A percentile compares a stretch with the other conserved stretches of the same genome.
phyloP scores from a whole-genome alignment of 2,329 filamentous ascomycete species.

The Trichothecium roseum region DNA sequence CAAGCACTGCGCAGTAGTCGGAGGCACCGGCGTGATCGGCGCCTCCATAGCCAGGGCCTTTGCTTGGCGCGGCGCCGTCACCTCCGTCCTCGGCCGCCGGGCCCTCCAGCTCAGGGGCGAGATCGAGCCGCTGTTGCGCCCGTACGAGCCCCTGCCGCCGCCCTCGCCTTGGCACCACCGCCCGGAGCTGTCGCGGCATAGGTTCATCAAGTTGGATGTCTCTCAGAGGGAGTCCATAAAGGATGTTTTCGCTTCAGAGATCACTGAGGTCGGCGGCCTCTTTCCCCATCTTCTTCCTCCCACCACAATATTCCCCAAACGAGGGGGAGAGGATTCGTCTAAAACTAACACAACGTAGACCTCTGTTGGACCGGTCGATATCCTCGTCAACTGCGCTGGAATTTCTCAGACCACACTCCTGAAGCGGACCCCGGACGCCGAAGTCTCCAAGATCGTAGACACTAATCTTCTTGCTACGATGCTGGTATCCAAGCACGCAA shows the following conservation, averaged over 20 bases:
- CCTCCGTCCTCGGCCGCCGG: constrained; percentile 52
- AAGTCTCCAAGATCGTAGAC: constrained; percentile 48
- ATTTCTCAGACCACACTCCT: constrained; percentile 57
- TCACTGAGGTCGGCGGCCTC: background rate
- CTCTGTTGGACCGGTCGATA: constrained; percentile 28
- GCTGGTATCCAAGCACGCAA: constrained; percentile 43
- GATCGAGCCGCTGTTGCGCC: constrained; percentile 19
- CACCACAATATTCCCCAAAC: no score
- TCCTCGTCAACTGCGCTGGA: constrained; percentile 75
- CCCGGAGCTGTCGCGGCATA: constrained; percentile 11
- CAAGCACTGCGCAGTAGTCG: constrained; percentile 53
- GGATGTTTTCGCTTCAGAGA: constrained; percentile 13
- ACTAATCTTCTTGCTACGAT: constrained; percentile 64
- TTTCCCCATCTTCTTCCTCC: no score
- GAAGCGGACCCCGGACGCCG: constrained; percentile 35
- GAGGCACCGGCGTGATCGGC: constrained; percentile 62
- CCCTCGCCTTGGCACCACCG: background rate
- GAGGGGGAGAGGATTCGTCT: no score
- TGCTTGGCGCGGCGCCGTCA: constrained; percentile 46
- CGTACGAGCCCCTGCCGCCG: constrained; percentile 10
- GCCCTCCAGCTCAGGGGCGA: constrained; percentile 32
- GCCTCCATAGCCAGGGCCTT: constrained; percentile 57
- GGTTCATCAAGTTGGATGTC: constrained; percentile 24
- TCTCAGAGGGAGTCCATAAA: constrained; percentile 17
- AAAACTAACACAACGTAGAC: no score